Evolutionary conservation across 2,329 filamentous ascomycete species (phyloP), one percentile per base, ranked within the genome.

Genomic region (Plenodomus lindquistii): DNA sequence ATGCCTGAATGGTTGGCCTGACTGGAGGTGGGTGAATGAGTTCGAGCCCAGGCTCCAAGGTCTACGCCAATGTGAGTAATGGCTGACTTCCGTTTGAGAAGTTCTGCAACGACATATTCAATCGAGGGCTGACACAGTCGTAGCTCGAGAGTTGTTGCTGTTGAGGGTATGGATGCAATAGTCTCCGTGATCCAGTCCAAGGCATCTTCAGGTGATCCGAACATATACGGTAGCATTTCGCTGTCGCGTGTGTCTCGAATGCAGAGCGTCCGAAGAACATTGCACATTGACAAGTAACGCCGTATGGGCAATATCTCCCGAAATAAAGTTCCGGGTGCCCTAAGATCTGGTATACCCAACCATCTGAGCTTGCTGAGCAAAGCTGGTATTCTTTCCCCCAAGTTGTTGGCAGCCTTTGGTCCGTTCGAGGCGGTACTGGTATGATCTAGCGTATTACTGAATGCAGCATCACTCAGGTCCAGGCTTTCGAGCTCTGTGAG

Each of bases 41-140:
- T 47, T 24, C 65, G 63, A 7, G 62, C 22, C 60, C 60, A 66
- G 4, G 63, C 62, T n/a, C 65, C 65, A 4, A 67, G 29, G 40
- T 65, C 65, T 15, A 67, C 51, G 2, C 60, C 62, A 15, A 66
- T 53, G 5, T 42, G 46, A 17, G 47, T 37, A 15, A 67, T 57
- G 1, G 22, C 22, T 2, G 49, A 46, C 16, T 13, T n/a, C 16
- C 42, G 21, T 18, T 42, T 20, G 15, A 63, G n/a, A 19, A 42
- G 27, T 31, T 31, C 43, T 21, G 43, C 20, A 3, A 62, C 11
- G 29, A 65, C 48, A 16, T 36, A 38, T 19, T 48, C 40, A 7
- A 63, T 17, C n/a, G 47, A 57, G n/a, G 44, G 46, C 4, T 59
- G 42, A 4, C 48, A 54, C 4, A 63, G 46, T n/a, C 62, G 48